Evolutionary conservation across 2,329 filamentous ascomycete genomes (phyloP), one percentile per base, ranked within the genome.

Genomic region (Chaetoscypha palmicola): DNA sequence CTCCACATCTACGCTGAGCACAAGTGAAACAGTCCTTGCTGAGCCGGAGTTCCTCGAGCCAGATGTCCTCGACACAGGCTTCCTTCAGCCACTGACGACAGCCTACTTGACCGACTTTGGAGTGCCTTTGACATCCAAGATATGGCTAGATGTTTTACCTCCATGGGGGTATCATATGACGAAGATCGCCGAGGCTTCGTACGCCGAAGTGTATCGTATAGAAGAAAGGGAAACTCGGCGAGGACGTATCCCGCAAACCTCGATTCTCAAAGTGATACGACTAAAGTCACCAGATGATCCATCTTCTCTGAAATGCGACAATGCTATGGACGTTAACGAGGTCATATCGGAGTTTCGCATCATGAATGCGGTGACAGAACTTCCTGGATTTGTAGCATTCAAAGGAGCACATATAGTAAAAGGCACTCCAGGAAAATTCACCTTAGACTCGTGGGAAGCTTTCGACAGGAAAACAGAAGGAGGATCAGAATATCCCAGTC

Each of bases 111-210:
- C 41, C 2, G 54, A 60, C 32, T 34, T 43, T 7, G 43, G 48
- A 3, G 22, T 36, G 1, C 19, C 33, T 2, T 32, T 59, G 8
- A 14, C 22, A 3, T 41, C 50, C 4, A 41, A 32, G 5, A 43
- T 46, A 3, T 83, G 79, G 78, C 62, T 68, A 22, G 76, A 81
- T 41, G 67, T 82, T 22, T 77, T 77, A 38, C 71, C 73, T 0
- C 62, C 67, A 0, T 9, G 31, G 12, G 69, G 67, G 12, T 71
- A 75, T 54, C 61, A 62, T 26, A 76, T 82, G 38, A 68, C 70
- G 33, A 83, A 83, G 62, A 82, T 83, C 39, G 78, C 79, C 8
- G 79, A 83, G 58, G 78, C 79, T 4, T 82, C 79, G 2, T 83
- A 76, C 52, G 77, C 79, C 4, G 79, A 83, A 57, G 77, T 83